These are phyloP conservation scores for Lavandula angustifolia DNA, from an alignment of 257 asterid species.

Conservation along the genomic window DNA sequence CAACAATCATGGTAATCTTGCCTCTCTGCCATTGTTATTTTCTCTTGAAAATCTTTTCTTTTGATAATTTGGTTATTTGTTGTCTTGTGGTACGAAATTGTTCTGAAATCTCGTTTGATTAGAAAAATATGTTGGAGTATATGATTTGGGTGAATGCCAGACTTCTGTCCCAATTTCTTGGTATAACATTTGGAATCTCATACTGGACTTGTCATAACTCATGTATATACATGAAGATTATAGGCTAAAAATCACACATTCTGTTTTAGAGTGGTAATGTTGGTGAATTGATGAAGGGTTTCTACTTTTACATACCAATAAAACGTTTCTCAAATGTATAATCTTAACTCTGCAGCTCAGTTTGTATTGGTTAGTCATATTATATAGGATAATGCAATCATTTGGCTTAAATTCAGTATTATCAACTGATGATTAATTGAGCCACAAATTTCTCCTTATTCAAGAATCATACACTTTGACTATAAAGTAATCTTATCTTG, in stretches of 20 bases:
- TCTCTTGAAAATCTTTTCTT: neutral
- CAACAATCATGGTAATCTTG: conserved; percentile 51
- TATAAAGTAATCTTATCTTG: neutral
- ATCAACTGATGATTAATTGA: neutral
- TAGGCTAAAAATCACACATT: no score
- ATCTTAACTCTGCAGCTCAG: neutral
- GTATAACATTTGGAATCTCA: no score
- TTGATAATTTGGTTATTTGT: conserved; percentile 6
- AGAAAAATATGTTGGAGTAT: neutral
- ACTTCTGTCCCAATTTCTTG: no score
- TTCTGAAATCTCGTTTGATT: neutral
- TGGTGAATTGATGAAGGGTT: conserved; percentile 9
- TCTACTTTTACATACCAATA: neutral
- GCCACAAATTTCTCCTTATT: neutral
- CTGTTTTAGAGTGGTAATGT: neutral
- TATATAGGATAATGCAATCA: conserved; percentile 4
- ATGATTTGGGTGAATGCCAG: neutral
- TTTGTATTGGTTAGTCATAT: neutral
- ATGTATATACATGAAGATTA: no score
- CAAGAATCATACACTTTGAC: neutral
- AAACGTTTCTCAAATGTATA: neutral
- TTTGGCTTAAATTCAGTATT: neutral
- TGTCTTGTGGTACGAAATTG: neutral
- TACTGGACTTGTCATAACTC: no score
- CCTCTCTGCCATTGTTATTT: neutral